Base-by-base conservation (phyloP, 2,329 filamentous ascomycete species). In the Beauveria sp. region DNA sequence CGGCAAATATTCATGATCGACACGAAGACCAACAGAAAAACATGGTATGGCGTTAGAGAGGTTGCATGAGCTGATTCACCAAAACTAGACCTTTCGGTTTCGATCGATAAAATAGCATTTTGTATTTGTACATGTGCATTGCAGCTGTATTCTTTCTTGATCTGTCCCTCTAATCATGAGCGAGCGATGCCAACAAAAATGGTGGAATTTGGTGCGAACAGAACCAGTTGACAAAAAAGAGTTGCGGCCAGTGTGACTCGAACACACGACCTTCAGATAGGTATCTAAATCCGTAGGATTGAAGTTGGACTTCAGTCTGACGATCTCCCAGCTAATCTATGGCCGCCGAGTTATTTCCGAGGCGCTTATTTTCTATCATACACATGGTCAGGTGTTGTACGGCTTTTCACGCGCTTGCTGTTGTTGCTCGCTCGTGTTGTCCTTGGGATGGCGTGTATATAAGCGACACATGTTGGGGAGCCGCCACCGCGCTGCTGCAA, bases 211-310 rank as follows among this genome's bases (percentile, higher is more conserved):
- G 12, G 12, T 38, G 34, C 34, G 34, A 16, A 38, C 0, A 2
- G 31, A 5, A 38, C 5, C 12, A 16, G 6, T 38, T 5, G 34
- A 10, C 24, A 62, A 64, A 66, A 66, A 67, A 67, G 63, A 20
- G 50, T n/a, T 69, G 67, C 67, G 67, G 66, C 65, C 67, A 68
- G 67, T 69, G 68, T 69, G 68, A 67, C 67, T 69, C 67, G 68
- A 69, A 69, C 68, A 69, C 68, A 69, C 67, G 68, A 69, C 68
- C 68, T 69, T 69, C 67, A 69, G 67, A 68, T 68, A 68, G 64
- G 65, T 63, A 65, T 59, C 56, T 49, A 59, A 34, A 40, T 66
- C 64, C 63, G 65, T 64, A 66, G 65, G 66, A 67, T 63, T 64
- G 61, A 65, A 66, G 66, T 68, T 68, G 62, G 20, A 65, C 67